Base-by-base conservation (phyloP, 305 asterid genomes). In the Plantago lanceolata region DNA sequence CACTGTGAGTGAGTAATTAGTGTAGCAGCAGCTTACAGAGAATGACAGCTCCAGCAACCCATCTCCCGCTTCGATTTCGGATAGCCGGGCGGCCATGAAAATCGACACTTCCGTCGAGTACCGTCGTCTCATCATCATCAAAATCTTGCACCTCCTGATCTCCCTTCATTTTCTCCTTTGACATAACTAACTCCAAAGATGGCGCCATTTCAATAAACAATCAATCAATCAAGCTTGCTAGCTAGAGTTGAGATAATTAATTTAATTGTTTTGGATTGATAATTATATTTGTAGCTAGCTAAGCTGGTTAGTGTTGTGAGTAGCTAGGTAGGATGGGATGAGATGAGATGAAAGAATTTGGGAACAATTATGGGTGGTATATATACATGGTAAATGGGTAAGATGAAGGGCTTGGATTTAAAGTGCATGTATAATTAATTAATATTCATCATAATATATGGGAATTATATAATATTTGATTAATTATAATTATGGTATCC, bases 41-140 rank as follows among this genome's bases (percentile, higher is more conserved):
- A 15, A 93, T 82, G 75, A 93, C 71, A 26, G 53, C 64, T 66
- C 96, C 99, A 61, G 99, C 99, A 48, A 69, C 31, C 96, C 97
- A 90, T 75, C 63, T 78, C 12, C 99, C 99, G 17, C 83, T 76
- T 62, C 28, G 65, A 17, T 64, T 73, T 49, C 92, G 71, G 24
- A 78, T 74, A 0, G 99, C 97, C 0, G 94, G 86, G 12, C 62
- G 70, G 21, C 99, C 99, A 66, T 81, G 78, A 75, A 87, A 62
- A 83, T 87, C 97, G 11, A 93, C 72, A 69, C 82, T 83, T 64
- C 99, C 99, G 81, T 93, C 99, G 11, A 76, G 64, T 56, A 40
- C 45, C 45, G 2, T 3, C 15, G 2, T 15, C 0, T 96, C 85
- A 67, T 40, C 68, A 64, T 61, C 79, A 48, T 69, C 87, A 24